Percentiles rank a stretch among this genome's conserved stretches.
These are phyloP conservation scores for Maudiozyma barnettii DNA, from an alignment of 805 yeast genomes.

Conservation along the genomic window DNA sequence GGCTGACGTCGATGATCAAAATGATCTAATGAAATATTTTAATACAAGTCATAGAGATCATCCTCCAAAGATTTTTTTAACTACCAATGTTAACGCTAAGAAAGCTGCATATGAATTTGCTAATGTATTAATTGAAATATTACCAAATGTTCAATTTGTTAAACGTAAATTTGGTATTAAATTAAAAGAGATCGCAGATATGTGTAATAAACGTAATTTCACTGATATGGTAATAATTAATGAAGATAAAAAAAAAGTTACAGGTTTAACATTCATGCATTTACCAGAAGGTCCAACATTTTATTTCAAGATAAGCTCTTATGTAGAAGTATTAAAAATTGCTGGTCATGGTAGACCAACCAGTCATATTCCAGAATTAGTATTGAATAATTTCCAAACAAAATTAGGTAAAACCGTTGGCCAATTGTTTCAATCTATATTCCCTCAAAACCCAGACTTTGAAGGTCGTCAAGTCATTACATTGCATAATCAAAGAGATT, in stretches of 20 bases:
- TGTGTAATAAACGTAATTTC: conserved; percentile 72
- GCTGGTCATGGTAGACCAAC: conserved; percentile 88
- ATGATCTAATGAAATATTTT: conserved; percentile 25
- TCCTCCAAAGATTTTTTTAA: conserved; percentile 80
- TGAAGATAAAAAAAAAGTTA: conserved; percentile 87
- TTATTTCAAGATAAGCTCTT: conserved; percentile 75
- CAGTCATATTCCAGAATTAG: conserved; percentile 82
- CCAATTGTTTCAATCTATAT: conserved; percentile 78
- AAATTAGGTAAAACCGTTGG: conserved; percentile 91
- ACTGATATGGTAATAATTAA: conserved; percentile 84
- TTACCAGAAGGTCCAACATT: conserved; percentile 93
- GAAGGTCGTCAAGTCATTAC: conserved; percentile 95
- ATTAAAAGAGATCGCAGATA: conserved; percentile 79
- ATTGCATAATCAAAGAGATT: conserved; percentile 92
- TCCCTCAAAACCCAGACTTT: conserved; percentile 89
- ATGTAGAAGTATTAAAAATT: conserved; percentile 64
- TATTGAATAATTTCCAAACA: conserved; percentile 86
- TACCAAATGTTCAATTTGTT: conserved; percentile 80
- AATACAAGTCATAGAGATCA: conserved; percentile 50
- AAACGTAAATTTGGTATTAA: conserved; percentile 78
- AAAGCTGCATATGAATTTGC: conserved; percentile 87
- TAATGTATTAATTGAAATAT: conserved; percentile 68
- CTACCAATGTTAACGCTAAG: conserved; percentile 81
- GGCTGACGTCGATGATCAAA: conserved; percentile 9
- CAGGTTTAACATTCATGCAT: conserved; percentile 87